Conservation (phyloP, 1,139 yeast genomes). For the Barnettozyma hawaiiensis region DNA sequence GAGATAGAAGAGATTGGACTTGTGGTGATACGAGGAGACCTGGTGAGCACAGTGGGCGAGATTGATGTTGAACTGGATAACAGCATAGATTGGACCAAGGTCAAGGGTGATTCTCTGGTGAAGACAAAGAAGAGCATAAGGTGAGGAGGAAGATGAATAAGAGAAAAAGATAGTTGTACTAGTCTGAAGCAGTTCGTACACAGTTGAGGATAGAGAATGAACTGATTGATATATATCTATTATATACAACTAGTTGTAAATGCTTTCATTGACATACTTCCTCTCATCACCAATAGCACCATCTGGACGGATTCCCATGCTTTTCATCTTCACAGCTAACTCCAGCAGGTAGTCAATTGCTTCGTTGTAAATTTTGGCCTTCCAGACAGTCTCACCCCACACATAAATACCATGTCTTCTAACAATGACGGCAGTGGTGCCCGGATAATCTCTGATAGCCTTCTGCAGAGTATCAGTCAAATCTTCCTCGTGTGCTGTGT, state of each 20-base stretch:
- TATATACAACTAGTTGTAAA: slow-evolving; percentile 23
- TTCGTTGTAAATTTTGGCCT: slow-evolving; percentile 88
- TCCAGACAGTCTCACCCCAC: slow-evolving; percentile 92
- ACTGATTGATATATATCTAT: too few relatives aligned
- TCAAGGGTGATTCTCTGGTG: slow-evolving; percentile 27
- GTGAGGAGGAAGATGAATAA: too few relatives aligned
- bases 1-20: slow-evolving; percentile 56
- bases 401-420: slow-evolving; percentile 93
- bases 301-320: slow-evolving; percentile 48
- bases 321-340: slow-evolving; percentile 75
- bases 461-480: slow-evolving; percentile 61
- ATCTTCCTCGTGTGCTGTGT: slow-evolving; percentile 84
- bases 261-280: slow-evolving; percentile 22
- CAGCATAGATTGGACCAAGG: slow-evolving; percentile 52
- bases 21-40: slow-evolving; percentile 74
- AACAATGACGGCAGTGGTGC: slow-evolving; percentile 79
- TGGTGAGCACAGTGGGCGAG: slow-evolving; percentile 71
- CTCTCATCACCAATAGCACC: slow-evolving; percentile 33
- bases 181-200: too few relatives aligned
- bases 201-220: too few relatives aligned
- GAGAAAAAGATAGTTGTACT: too few relatives aligned
- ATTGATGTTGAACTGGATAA: slow-evolving; percentile 49
- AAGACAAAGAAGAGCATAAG: slow-evolving; percentile 21
- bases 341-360: slow-evolving; percentile 88
- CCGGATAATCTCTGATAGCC: slow-evolving; percentile 65